Evolutionary conservation across 208 protist species (phyloP).

Genomic region (Leishmania aethiopica): DNA sequence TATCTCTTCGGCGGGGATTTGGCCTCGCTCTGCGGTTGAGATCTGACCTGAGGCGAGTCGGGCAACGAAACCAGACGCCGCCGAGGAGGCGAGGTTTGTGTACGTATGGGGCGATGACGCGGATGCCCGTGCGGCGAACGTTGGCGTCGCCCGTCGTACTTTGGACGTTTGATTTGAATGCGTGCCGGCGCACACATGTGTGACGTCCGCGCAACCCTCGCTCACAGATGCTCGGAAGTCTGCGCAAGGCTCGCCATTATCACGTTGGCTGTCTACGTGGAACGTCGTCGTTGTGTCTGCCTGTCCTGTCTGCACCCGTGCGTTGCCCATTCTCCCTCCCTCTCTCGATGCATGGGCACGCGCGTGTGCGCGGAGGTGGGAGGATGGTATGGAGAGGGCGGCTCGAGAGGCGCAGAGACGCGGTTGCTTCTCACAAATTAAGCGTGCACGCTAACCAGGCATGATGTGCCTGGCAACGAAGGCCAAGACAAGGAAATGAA

Average conservation of each 20-base stretch:
- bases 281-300: background rate
- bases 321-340: background rate
- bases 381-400: background rate
- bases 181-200: background rate
- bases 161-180: background rate
- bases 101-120: background rate
- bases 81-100: background rate
- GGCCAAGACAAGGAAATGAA: background rate
- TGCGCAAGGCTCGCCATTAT: background rate
- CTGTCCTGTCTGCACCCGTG: background rate
- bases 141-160: background rate
- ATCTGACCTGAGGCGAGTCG: background rate
- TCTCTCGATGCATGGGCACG: background rate
- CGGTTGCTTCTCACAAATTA: background rate
- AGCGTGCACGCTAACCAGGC: background rate
- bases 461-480: too few species aligned
- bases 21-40: constrained; percentile 62
- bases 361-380: background rate
- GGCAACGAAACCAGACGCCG: background rate
- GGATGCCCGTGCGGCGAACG: background rate
- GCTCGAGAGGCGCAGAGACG: background rate
- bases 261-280: background rate
- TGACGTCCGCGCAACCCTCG: background rate
- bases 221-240: background rate
- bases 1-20: constrained; percentile 84